Conservation (phyloP, 768 basidiomycete species). For the Boletus rufocinnamomeus region DNA sequence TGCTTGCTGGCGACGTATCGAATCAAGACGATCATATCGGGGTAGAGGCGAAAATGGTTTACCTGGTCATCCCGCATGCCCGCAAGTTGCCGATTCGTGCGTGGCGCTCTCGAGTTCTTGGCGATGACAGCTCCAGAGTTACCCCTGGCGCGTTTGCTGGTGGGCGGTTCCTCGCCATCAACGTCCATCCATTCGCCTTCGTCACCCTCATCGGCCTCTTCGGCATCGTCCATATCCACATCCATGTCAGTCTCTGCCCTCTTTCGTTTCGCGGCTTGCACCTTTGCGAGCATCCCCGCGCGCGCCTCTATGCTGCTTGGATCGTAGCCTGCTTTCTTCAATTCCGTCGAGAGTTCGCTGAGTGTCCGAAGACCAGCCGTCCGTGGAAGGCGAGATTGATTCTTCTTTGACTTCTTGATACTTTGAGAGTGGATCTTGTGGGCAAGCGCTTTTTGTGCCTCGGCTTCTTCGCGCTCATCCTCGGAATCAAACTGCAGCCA, state of each 20-base stretch:
- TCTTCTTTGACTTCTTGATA: conserved; percentile 86
- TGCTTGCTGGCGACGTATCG: conserved; percentile 58
- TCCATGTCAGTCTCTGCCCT: conserved; percentile 53
- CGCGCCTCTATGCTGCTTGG: conserved; percentile 86
- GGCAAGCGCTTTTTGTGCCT: conserved; percentile 56
- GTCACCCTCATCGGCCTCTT: conserved; percentile 37
- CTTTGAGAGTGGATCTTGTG: conserved; percentile 73
- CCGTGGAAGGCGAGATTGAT: conserved; percentile 75
- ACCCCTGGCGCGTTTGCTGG: conserved; percentile 61
- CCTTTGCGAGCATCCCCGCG: conserved; percentile 80
- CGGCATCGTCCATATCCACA: conserved; percentile 59
- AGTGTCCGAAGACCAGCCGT: conserved; percentile 68
- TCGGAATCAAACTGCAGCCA: conserved; percentile 52
- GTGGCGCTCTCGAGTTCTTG: conserved; percentile 57
- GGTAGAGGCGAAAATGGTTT: background rate
- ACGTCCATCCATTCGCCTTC: conserved; percentile 58
- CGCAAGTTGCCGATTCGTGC: conserved; percentile 71
- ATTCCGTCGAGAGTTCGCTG: conserved; percentile 72
- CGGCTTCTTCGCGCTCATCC: conserved; percentile 78
- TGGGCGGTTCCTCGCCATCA: conserved; percentile 50
- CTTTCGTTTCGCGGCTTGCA: conserved; percentile 65
- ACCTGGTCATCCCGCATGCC: conserved; percentile 80
- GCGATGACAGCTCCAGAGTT: conserved; percentile 58
- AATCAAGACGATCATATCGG: background rate
- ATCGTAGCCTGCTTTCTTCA: conserved; percentile 89